Conservation (phyloP, 352 stramenopile genomes). For the Phytopythium vexans region DNA sequence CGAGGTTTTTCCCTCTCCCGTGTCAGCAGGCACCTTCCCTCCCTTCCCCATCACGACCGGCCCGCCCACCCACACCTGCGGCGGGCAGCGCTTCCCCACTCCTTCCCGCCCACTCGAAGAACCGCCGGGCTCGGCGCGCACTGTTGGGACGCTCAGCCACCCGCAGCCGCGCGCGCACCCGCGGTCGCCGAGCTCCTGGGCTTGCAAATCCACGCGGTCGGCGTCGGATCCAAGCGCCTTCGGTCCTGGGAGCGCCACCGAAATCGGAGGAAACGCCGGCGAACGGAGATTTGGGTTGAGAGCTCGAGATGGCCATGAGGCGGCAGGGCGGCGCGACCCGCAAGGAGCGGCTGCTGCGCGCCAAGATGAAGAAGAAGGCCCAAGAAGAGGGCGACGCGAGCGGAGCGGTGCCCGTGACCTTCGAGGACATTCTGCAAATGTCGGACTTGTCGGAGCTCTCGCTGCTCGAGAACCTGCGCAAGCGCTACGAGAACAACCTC, state of each 20-base stretch:
- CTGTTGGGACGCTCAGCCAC: not conserved
- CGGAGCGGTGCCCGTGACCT: conserved; percentile 35
- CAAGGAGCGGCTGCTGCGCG: conserved; percentile 82
- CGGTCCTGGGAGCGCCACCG: too few species aligned
- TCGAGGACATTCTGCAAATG: conserved; percentile 90
- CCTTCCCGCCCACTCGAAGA: not conserved
- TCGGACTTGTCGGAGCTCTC: conserved; percentile 87
- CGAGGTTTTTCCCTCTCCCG: conserved; percentile 1
- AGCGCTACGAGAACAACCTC: conserved; percentile 89
- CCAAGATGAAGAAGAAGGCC: conserved; percentile 88
- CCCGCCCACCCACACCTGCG: not conserved
- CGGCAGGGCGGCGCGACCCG: conserved; percentile 47
- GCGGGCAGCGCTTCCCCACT: not conserved
- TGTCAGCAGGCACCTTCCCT: too few species aligned
- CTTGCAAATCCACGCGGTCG: too few species aligned
- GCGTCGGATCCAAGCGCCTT: too few species aligned
- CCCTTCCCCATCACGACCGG: not conserved
- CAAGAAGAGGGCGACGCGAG: conserved; percentile 57
- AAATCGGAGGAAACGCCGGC: too few species aligned
- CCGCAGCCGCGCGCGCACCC: conserved; percentile 19
- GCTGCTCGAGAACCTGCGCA: conserved; percentile 85
- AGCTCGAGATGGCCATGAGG: conserved; percentile 18
- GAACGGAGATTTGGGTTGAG: not conserved
- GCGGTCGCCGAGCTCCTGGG: not conserved
- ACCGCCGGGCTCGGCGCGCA: not conserved